These are phyloP conservation scores for Clathrus columnatus DNA, from an alignment of 768 basidiomycete genomes.

Conservation along the genomic window DNA sequence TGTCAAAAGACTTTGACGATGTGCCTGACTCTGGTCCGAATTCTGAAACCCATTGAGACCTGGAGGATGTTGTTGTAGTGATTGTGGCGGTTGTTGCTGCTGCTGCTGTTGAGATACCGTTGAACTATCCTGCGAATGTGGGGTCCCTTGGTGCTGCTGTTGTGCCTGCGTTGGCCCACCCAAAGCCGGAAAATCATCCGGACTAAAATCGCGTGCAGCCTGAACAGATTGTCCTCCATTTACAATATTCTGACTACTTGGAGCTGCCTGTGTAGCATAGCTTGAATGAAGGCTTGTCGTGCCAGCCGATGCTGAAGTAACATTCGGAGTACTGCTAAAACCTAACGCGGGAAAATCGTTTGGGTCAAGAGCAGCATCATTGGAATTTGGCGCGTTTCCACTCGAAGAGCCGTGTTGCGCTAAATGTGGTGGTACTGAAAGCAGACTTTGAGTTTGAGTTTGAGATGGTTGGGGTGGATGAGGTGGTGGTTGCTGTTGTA, in stretches of 20 bases:
- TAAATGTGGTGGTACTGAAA: slow-evolving; percentile 28
- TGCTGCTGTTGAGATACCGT: slow-evolving; percentile 21
- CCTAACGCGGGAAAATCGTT: slow-evolving; percentile 87
- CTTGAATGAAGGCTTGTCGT: slow-evolving; percentile 43
- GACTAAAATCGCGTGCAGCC: slow-evolving; percentile 59
- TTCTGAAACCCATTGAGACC: slow-evolving; percentile 58
- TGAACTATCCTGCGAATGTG: background rate
- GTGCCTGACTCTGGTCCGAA: slow-evolving; percentile 26
- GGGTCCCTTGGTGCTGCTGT: slow-evolving; percentile 23
- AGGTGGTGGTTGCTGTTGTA: slow-evolving; percentile 30
- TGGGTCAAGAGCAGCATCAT: slow-evolving; percentile 73
- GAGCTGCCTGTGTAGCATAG: slow-evolving; percentile 69
- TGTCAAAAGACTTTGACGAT: slow-evolving; percentile 46
- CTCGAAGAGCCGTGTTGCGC: slow-evolving; percentile 40
- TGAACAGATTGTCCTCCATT: slow-evolving; percentile 24
- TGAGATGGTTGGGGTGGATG: slow-evolving; percentile 39
- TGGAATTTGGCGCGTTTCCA: slow-evolving; percentile 44
- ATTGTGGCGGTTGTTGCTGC: slow-evolving; percentile 21
- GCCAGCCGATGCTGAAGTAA: slow-evolving; percentile 27
- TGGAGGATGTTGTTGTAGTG: slow-evolving; percentile 44
- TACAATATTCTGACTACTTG: slow-evolving; percentile 23
- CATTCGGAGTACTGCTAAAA: slow-evolving; percentile 39
- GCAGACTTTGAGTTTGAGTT: background rate
- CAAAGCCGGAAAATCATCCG: slow-evolving; percentile 84
- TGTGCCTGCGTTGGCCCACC: slow-evolving; percentile 49